Evolutionary conservation across 257 asterid genomes (phyloP), one percentile per base, ranked within the genome.

Genomic region (Lantana camara): DNA sequence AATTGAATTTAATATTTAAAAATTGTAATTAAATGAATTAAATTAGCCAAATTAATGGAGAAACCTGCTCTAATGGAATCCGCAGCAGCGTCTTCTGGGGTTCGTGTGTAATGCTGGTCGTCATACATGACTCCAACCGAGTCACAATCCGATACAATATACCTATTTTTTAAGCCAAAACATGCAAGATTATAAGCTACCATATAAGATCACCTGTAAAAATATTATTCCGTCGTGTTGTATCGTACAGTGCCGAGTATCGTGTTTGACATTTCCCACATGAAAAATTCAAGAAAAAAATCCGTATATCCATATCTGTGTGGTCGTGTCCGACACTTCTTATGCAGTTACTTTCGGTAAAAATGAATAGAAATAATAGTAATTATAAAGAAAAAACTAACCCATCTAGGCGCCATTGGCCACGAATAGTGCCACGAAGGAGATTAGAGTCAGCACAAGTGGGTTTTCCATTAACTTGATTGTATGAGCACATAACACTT

Each of bases 401-500:
- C 97, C 99, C 99, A 17, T 93, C 75, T 5, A 93, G 89, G 7
- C 67, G 83, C 97, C 99, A 93, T 57, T 86, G 84, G 10, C 81
- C 88, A 2, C 97, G 91, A 24, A 93, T 79, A 13, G 91, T 84
- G 78, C 67, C 85, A 21, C 90, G 95, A 0, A 93, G 95, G 50
- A 93, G 95, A 48, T 32, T 58, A 6, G 90, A 77, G 60, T 93
- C 99, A 17, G 99, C 97, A 76, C 99, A 93, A 4, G 99, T 84
- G 17, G 99, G 97, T 63, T 71, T 85, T 55, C 99, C 99, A 60
- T 93, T 93, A 24, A 90, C 97, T 19, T 93, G 90, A 69, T 93
- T 90, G 88, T 93, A 90, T 0, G 97, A 93, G 57, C 99, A 93
- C 99, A 93, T 93, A 0, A 93, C 86, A 74, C 99, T 93, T 0